Evolutionary conservation across 495 filamentous ascomycete species (phyloP).

Genomic region (Tirmania nivea): DNA sequence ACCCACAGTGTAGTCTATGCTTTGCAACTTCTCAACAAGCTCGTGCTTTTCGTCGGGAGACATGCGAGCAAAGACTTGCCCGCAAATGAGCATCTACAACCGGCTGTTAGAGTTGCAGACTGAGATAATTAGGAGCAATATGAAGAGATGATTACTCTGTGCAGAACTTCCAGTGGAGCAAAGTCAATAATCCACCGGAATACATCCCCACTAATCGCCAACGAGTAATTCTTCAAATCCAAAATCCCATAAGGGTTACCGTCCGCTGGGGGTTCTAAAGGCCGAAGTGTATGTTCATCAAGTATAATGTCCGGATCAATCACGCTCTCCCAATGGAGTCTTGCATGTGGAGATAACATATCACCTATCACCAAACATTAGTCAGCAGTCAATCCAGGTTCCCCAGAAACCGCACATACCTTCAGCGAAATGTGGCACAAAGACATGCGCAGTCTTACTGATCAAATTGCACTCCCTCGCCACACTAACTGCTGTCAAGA

Average conservation of each 20-base stretch:
- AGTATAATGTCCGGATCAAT: conserved; percentile 57
- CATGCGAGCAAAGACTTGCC: conserved; percentile 95
- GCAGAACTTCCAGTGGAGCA: conserved; percentile 52
- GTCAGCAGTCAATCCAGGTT: not conserved
- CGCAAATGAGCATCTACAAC: conserved; percentile 58
- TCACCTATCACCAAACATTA: conserved; percentile 25
- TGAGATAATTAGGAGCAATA: not conserved
- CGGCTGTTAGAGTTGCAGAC: conserved; percentile 5
- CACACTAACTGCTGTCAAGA: conserved; percentile 90
- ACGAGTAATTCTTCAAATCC: conserved; percentile 57
- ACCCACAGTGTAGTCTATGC: conserved; percentile 82
- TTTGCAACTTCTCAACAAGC: conserved; percentile 88
- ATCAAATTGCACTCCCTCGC: conserved; percentile 81
- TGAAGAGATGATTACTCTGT: conserved; percentile 28
- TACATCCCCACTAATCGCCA: conserved; percentile 79
- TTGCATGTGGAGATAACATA: conserved; percentile 41
- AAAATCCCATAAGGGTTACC: conserved; percentile 61
- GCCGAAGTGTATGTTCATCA: conserved; percentile 57
- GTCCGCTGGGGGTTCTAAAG: conserved; percentile 42
- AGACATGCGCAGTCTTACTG: conserved; percentile 60
- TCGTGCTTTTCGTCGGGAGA: conserved; percentile 98
- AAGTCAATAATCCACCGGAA: conserved; percentile 94
- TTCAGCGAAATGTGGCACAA: conserved; percentile 73
- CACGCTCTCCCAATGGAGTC: conserved; percentile 73
- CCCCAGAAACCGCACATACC: conserved; percentile 20